Base-by-base conservation (phyloP, 1,284 basidiomycete species). In the Leccinum subrobustum region DNA sequence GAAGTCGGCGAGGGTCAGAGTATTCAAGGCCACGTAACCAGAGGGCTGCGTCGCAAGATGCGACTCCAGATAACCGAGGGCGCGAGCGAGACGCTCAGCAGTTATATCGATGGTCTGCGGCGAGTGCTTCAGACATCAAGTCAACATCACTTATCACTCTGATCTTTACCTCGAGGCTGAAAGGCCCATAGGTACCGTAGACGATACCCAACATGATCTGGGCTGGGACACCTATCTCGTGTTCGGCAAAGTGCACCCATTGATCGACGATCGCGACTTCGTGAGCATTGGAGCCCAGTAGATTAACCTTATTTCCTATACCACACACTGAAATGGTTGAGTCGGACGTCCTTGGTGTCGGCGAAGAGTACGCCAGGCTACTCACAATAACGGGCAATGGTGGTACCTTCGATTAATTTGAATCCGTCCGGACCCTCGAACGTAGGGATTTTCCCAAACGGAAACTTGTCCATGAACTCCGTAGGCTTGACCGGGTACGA, bases 361-460 rank as follows among this genome's bases (percentile, higher is more conserved):
- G 16, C 16, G 0, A 4, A 29, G 25, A 3, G 25, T 16, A 9
- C 8, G 4, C 6, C 1, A 9, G 7, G 4, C 4, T 4, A 81
- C 84, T 78, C 70, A 87, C 86, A 69, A 74, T 86, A 85, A 63
- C 78, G 79, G n/a, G 84, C 80, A 65, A 88, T 86, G 63, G 85
- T 78, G 59, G 75, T 72, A 18, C 76, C 77, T 78, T 88, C 86
- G 60, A 73, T 73, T 56, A 88, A 69, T 64, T 70, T 71, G 72
- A 81, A 78, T 61, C 83, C 84, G 63, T 85, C 81, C 42, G 73
- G 67, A 54, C 73, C 76, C 72, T 84, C 81, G 64, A 87, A 83
- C 37, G 76, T 75, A 54, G 87, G 87, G 61, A 85, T 73, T 75
- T 80, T 79, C 27, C 78, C 81, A 58, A 76, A 68, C 25, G 78